A percentile compares a stretch with the other conserved stretches of the same genome.
Conservation (phyloP, 176 grass and related monocot species). For the Triticum turgidum region DNA sequence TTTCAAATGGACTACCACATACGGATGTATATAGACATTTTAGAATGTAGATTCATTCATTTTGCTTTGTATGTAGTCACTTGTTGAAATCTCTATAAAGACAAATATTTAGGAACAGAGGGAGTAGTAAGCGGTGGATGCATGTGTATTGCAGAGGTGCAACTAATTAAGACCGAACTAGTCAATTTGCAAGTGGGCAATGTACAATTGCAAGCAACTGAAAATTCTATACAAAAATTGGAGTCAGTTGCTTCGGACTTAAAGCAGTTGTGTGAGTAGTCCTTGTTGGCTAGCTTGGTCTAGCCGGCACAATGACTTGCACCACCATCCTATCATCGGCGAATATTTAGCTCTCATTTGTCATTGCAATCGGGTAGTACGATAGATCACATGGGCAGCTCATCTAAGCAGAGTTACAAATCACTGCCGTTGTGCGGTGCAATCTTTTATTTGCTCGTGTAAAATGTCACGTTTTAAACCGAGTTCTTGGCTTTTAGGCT, state of each 20-base stretch:
- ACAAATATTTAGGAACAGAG: no score
- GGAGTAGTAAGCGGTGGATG: neutral
- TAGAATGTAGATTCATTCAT: no score
- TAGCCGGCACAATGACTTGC: slow-evolving; percentile 8
- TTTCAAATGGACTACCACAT: no score
- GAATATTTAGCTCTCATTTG: neutral
- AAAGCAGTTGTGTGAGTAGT: neutral
- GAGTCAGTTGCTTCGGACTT: neutral
- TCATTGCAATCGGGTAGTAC: slow-evolving; percentile 17
- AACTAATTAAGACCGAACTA: neutral
- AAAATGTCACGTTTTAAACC: no score
- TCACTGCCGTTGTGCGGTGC: no score
- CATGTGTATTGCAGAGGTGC: neutral
- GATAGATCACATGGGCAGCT: no score
- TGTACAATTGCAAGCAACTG: neutral
- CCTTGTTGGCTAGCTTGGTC: neutral
- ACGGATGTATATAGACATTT: no score
- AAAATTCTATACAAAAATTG: neutral
- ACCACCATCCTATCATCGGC: slow-evolving; percentile 25
- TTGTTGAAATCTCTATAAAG: no score
- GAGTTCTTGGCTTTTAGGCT: no score
- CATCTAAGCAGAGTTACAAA: no score
- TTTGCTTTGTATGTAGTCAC: no score
- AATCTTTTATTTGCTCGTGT: no score
- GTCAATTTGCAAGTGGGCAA: neutral